These are phyloP conservation scores for Chaetomidium leptoderma DNA, from an alignment of 495 filamentous ascomycete genomes.

Conservation along the genomic window DNA sequence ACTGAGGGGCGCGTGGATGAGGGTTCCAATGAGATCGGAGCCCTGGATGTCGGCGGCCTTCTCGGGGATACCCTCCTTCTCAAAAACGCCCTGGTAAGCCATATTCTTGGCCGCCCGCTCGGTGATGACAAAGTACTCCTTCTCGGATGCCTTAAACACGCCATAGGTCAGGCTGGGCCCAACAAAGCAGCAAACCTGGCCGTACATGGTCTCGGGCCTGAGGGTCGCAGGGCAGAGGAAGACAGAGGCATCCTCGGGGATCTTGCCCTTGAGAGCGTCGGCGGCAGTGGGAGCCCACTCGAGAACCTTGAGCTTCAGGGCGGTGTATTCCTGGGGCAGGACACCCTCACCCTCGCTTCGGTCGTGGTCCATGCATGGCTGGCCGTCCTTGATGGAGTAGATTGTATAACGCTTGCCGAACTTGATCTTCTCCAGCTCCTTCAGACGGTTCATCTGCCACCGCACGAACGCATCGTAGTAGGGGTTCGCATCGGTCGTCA, in stretches of 20 bases:
- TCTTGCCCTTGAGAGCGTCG: conserved; percentile 64
- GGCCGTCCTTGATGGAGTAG: conserved; percentile 94
- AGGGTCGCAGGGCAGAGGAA: conserved; percentile 90
- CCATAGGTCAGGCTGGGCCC: conserved; percentile 71
- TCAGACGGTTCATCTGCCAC: conserved; percentile 95
- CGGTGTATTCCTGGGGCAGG: conserved; percentile 86
- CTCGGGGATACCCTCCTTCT: conserved; percentile 66
- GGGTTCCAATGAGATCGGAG: conserved; percentile 75
- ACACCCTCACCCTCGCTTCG: conserved; percentile 87
- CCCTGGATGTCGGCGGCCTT: conserved; percentile 69
- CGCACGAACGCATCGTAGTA: conserved; percentile 95
- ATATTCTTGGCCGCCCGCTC: conserved; percentile 91
- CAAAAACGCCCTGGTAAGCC: conserved; percentile 87
- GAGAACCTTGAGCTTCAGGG: conserved; percentile 80
- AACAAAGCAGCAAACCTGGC: conserved; percentile 93
- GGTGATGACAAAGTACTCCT: conserved; percentile 80
- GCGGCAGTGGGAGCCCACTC: conserved; percentile 76
- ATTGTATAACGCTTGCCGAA: conserved; percentile 94
- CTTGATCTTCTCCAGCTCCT: conserved; percentile 85
- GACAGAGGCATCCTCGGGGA: conserved; percentile 76
- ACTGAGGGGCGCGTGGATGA: conserved; percentile 86
- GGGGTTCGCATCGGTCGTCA: conserved; percentile 95
- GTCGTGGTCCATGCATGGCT: conserved; percentile 98
- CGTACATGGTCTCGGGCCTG: conserved; percentile 97
- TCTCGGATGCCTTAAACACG: conserved; percentile 76